Conservation (phyloP, 768 basidiomycete species). For the Leccinum aurantiacum region DNA sequence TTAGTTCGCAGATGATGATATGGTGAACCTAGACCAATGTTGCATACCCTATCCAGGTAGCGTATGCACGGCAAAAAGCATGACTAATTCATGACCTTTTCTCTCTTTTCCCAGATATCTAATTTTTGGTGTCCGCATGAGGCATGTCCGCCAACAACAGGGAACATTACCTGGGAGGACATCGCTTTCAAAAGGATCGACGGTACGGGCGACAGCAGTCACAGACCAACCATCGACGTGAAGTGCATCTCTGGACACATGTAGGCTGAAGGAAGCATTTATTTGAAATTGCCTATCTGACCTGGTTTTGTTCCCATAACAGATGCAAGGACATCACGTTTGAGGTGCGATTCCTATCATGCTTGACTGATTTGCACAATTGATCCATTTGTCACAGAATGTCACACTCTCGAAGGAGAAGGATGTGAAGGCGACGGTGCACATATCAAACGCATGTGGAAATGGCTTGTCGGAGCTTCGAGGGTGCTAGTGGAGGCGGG, state of each 20-base stretch:
- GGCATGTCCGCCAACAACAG: background rate
- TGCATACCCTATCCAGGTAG: conserved; percentile 13
- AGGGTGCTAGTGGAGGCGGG: background rate
- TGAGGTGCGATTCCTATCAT: conserved; percentile 10
- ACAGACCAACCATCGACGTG: conserved; percentile 3
- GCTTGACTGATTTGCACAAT: background rate
- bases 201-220: conserved; percentile 7
- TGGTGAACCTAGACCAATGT: conserved; percentile 1
- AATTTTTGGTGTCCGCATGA: conserved; percentile 10
- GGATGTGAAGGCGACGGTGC: background rate
- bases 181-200: conserved; percentile 7
- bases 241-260: background rate
- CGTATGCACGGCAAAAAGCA: background rate
- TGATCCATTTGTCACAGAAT: conserved; percentile 1
- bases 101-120: background rate
- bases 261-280: background rate
- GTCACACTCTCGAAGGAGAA: conserved; percentile 10
- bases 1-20: background rate
- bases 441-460: conserved; percentile 9
- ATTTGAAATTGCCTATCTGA: background rate
- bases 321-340: conserved; percentile 7
- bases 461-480: background rate
- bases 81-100: background rate
- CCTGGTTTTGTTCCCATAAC: background rate
- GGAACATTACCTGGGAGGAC: conserved; percentile 8